Base-by-base conservation (phyloP, 192 early-diverging fungal genomes). In the Coemansia sp. region DNA sequence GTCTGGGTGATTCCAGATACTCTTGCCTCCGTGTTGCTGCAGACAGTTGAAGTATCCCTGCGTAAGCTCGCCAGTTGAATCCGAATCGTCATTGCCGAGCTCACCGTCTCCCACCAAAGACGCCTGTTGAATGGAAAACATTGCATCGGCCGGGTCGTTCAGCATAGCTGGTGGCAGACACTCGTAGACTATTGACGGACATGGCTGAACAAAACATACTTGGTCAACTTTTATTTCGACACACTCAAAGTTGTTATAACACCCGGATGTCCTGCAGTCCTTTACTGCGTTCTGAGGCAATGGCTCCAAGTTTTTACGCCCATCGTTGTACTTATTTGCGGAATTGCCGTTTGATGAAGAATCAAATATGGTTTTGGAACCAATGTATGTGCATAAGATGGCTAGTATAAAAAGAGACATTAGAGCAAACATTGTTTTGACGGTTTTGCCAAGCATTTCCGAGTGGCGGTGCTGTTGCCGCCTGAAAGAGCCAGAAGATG, bases 221-320 rank as follows among this genome's bases (percentile, higher is more conserved):
- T 75, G 49, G 49, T 69, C 50, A 2, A 58, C 66, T 22, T 66
- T 56, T 8, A 69, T 55, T 29, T 60, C 55, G 8, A 66, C 67
- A 17, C 78, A 81, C 20, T 60, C 63, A 62, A 72, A 76, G 18
- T 56, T 61, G 32, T 45, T 49, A 33, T 30, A 16, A 40, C 78
- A 81, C 2, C 78, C 78, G 0, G 73, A 48, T n/a, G 45, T 69
- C 52, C 78, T 60, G 36, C 78, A 81, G 64, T 81, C 78, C 18
- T 10, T 30, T 40, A 28, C 32, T 17, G 32, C 12, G 42, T 56
- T 40, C 16, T 51, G 32, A 2, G 29, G 30, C 42, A 69, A 36
- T 10, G 54, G 38, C 45, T 54, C 68, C 14, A 56, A 28, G 16
- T 48, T 45, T 11, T 45, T 51, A 11, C 40, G 54, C 17, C 28